These are phyloP conservation scores for Botryosphaeria dothidea DNA, from an alignment of 2,329 filamentous ascomycete genomes.

Conservation along the genomic window DNA sequence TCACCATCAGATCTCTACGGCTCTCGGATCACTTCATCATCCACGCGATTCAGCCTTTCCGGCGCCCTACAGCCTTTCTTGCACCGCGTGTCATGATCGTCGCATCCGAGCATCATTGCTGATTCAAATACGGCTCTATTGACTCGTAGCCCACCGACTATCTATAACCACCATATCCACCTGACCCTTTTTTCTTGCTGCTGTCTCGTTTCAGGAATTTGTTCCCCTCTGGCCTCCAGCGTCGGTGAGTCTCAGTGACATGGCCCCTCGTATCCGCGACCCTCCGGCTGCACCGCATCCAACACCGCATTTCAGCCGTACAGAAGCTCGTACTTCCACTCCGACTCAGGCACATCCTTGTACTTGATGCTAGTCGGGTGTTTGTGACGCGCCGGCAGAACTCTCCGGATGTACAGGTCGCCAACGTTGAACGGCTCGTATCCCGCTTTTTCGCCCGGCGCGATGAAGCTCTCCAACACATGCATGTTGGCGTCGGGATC, in stretches of 20 bases:
- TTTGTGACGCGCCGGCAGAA: constrained; percentile 37
- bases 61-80: not conserved
- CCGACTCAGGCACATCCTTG: constrained; percentile 34
- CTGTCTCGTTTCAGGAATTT: not conserved
- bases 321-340: constrained; percentile 30
- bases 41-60: not conserved
- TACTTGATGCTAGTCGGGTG: constrained; percentile 42
- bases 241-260: not conserved
- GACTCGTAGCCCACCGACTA: constrained; percentile 12
- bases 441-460: constrained; percentile 23
- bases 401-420: constrained; percentile 36
- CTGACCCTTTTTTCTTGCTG: not conserved
- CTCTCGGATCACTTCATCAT: not conserved
- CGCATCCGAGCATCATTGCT: not conserved
- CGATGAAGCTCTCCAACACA: constrained; percentile 32
- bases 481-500: constrained; percentile 36
- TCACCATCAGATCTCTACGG: not conserved
- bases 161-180: constrained; percentile 2
- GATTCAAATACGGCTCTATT: constrained; percentile 3
- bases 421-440: constrained; percentile 12
- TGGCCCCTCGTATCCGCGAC: not conserved
- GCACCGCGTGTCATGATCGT: constrained; percentile 12
- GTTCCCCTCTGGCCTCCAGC: not conserved
- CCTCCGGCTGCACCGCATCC: not conserved
- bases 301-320: constrained; percentile 18